Conservation (phyloP, 768 basidiomycete genomes). For the Termitomyces titanicus region DNA sequence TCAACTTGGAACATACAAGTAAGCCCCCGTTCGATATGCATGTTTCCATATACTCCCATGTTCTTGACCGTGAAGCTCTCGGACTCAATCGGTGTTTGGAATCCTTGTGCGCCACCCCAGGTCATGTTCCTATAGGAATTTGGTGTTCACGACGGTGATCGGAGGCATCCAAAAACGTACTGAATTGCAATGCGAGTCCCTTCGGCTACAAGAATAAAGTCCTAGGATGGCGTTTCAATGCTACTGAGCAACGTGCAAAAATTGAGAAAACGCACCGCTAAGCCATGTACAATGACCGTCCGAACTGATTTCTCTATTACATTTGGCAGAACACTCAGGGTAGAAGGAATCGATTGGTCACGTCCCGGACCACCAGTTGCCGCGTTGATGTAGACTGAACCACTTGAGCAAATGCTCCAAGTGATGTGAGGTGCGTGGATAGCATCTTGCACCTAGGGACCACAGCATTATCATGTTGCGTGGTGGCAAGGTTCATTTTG, state of each 20-base stretch:
- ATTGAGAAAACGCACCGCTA: constrained; percentile 44
- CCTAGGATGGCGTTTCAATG: constrained; percentile 16
- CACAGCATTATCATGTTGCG: neutral
- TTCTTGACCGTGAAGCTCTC: constrained; percentile 63
- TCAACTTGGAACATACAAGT: constrained; percentile 41
- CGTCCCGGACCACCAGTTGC: constrained; percentile 28
- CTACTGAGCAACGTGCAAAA: neutral
- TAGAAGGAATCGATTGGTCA: constrained; percentile 58
- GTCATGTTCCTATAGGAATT: constrained; percentile 32
- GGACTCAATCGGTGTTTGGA: constrained; percentile 56
- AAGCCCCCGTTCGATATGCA: constrained; percentile 61
- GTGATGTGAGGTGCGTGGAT: constrained; percentile 65
- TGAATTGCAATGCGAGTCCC: constrained; percentile 55
- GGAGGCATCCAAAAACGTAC: constrained; percentile 21
- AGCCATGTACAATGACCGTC: constrained; percentile 63
- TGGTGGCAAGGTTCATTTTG: neutral
- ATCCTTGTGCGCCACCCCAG: constrained; percentile 63
- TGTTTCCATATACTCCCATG: constrained; percentile 58
- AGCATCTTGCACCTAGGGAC: constrained; percentile 37
- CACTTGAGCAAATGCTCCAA: constrained; percentile 53
- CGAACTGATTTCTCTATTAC: constrained; percentile 68
- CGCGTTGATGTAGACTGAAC: constrained; percentile 50
- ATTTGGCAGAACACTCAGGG: constrained; percentile 59
- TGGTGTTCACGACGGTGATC: neutral
- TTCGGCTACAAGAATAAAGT: constrained; percentile 40